Base-by-base conservation (phyloP, 2,329 filamentous ascomycete genomes). In the Xylariaceae sp. region DNA sequence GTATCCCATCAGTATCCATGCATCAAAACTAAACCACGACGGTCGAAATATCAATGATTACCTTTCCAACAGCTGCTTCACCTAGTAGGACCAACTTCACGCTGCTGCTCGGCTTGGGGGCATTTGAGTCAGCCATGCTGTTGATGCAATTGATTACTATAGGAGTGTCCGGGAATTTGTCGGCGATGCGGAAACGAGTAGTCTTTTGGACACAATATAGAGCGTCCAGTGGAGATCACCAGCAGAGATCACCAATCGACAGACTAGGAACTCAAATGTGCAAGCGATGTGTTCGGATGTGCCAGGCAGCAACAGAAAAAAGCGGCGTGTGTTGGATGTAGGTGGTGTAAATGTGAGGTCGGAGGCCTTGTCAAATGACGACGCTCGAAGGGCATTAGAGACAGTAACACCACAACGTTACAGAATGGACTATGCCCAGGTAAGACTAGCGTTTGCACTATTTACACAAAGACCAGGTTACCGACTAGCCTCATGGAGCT, bases 51-150 rank as follows among this genome's bases (percentile, higher is more conserved):
- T 49, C 26, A 35, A 56, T 26, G 0, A 31, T 46, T 63, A 96
- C 94, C 87, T 99, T 99, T 83, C 94, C 94, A 55, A 99, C 94
- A 58, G 94, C 94, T 61, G 94, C 94, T 77, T 99, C 94, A 64
- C 94, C 94, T 55, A 99, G 86, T 70, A 99, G 83, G 62, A 99
- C 94, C 65, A 99, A 87, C 86, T 99, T 99, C 73, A 99, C 94
- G 78, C 94, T 99, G 85, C 91, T 97, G 80, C 91, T 97, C 60
- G 94, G 94, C 79, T 97, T 99, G 58, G 90, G 88, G 66, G 85
- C 79, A 70, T 81, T 78, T 65, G 82, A 83, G 71, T 91, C 88
- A 70, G 87, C 84, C 88, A 91, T 92, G 53, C 63, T 64, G 59
- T 56, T 32, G 47, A 45, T 51, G 48, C 54, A 30, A 47, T 48